Evolutionary conservation across 208 protist genomes (phyloP), one percentile per base, ranked within the genome.

Genomic region (Trypanosoma congolense): DNA sequence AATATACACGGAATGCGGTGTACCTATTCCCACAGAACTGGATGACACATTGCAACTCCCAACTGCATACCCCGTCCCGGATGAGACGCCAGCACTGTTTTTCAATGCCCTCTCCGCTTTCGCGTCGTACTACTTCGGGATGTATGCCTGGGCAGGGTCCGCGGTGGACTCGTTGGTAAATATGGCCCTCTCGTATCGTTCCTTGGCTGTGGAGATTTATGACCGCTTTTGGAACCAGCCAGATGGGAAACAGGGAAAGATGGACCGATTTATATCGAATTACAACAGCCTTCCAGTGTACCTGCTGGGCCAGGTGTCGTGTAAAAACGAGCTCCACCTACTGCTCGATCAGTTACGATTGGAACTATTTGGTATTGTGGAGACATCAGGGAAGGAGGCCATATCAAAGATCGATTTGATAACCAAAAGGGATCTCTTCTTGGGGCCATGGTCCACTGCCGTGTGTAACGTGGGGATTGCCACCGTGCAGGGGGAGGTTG

Each of bases 261-360:
- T 92, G 21, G 45, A 89, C 48, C 61, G 56, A 25, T 89, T 87
- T 56, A 43, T 78, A 35, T 33, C 24, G n/a, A 52, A 67, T 48
- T 81, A 87, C 57, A 82, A 92, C 41, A 29, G 44, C 9, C 31
- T 86, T 19, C 73, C 77, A n/a, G 29, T 62, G 24, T 31, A 33
- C 16, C 51, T 83, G 36, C 78, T 76, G 14, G 68, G 67, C 26
- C 68, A 68, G 42, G 51, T 61, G 0, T 35, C 54, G 10, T 83
- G 85, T 64, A 92, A 92, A 50, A 79, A 85, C 21, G 85, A 92
- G 60, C 68, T 92, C 33, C 85, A 92, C 45, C 47, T 80, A 33
- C 53, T 65, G 53, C 40, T 79, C 3, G 77, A 86, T 52, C 63
- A 71, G 21, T 54, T 89, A 18, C 42, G 49, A 38, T 66, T 76